Conservation (phyloP, 2,329 filamentous ascomycete species). For the Fusarium albosuccineum region DNA sequence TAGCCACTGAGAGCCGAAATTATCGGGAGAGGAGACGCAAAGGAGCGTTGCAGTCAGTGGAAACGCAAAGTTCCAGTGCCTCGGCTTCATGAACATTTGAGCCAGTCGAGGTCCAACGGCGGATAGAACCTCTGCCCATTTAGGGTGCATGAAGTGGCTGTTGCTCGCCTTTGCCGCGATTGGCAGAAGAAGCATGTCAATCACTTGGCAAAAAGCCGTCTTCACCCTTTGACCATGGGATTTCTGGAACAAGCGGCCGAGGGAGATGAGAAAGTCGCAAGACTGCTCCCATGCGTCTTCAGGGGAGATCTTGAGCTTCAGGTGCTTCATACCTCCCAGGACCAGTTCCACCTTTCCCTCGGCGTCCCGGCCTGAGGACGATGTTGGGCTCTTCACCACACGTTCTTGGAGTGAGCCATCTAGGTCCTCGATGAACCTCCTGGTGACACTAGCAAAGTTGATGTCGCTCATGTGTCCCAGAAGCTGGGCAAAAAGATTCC, state of each 20-base stretch:
- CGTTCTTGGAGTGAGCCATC: slow-evolving; percentile 83
- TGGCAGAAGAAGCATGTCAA: slow-evolving; percentile 87
- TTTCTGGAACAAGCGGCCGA: slow-evolving; percentile 85
- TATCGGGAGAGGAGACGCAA: slow-evolving; percentile 88
- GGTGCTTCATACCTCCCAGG: slow-evolving; percentile 89
- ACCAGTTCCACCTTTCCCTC: slow-evolving; percentile 90
- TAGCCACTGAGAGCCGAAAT: slow-evolving; percentile 88
- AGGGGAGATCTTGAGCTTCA: slow-evolving; percentile 81
- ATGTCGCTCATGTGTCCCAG: slow-evolving; percentile 97
- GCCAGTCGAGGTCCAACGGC: slow-evolving; percentile 82
- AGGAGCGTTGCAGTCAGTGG: slow-evolving; percentile 88
- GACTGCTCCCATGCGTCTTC: slow-evolving; percentile 85
- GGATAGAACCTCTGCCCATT: slow-evolving; percentile 88
- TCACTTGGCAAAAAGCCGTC: slow-evolving; percentile 91
- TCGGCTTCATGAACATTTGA: slow-evolving; percentile 90
- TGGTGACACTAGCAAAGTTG: slow-evolving; percentile 87
- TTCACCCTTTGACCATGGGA: slow-evolving; percentile 93
- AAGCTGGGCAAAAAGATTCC: slow-evolving; percentile 92
- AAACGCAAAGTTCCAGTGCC: slow-evolving; percentile 91
- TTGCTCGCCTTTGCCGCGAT: slow-evolving; percentile 84
- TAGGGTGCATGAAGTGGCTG: slow-evolving; percentile 81
- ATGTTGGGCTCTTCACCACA: slow-evolving; percentile 74
- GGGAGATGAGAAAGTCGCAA: slow-evolving; percentile 86
- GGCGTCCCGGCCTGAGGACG: slow-evolving; percentile 69
- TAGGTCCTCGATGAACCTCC: slow-evolving; percentile 85